Conservation (phyloP, 805 yeast species). For the Lipomyces chichibuensis region DNA sequence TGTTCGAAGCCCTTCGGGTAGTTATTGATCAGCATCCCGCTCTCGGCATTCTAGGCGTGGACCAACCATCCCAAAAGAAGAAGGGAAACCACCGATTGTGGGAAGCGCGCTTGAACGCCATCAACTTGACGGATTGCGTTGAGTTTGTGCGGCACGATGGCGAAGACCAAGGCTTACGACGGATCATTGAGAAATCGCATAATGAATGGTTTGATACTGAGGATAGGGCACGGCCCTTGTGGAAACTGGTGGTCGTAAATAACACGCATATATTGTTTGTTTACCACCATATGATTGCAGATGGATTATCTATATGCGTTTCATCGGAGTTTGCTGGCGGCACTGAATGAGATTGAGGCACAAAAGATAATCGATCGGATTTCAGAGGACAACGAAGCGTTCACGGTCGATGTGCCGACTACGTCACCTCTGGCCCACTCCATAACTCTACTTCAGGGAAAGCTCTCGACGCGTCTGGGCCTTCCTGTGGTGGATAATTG, state of each 20-base stretch:
- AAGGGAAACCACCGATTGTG: background rate
- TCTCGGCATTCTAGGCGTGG: background rate
- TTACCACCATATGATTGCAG: constrained; percentile 18
- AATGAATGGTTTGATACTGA: background rate
- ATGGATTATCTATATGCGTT: constrained; percentile 9
- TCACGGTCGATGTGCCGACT: background rate
- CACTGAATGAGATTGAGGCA: background rate
- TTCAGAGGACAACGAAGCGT: background rate
- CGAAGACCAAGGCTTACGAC: background rate
- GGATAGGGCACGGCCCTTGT: constrained; percentile 5
- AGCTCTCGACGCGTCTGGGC: background rate
- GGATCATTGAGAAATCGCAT: background rate
- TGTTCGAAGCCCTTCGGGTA: background rate
- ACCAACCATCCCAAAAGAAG: background rate
- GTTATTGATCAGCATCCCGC: background rate
- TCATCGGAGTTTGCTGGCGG: background rate
- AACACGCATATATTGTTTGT: constrained; percentile 11
- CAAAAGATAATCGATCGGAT: background rate
- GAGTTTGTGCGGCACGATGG: background rate
- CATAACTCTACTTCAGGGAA: background rate
- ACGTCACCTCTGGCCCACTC: background rate
- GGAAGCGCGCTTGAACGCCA: background rate
- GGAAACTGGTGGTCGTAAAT: constrained; percentile 16
- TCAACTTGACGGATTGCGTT: background rate
- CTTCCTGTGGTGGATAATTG: background rate